phyloP scores from a whole-genome alignment of 257 asterid genomes.

The Solanum habrochaites region DNA sequence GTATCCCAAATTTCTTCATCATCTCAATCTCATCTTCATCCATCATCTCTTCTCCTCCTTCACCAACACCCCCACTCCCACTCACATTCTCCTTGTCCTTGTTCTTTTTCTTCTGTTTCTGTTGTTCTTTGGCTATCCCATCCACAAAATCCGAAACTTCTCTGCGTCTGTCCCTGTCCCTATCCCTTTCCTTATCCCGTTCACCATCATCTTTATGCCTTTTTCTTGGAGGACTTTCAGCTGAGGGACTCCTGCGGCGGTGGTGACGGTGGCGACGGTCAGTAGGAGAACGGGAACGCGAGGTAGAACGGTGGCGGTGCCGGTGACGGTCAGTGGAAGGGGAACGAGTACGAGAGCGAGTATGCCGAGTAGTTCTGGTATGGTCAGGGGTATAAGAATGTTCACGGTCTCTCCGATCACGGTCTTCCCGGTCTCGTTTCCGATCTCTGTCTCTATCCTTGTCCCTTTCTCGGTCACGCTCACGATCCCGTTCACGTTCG shows the following conservation, averaged over 20 bases:
- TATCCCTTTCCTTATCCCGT: not conserved
- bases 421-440: conserved; percentile 33
- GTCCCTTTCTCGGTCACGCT: conserved; percentile 44
- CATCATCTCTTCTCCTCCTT: conserved; percentile 22
- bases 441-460: conserved; percentile 31
- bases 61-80: conserved; percentile 11
- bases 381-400: conserved; percentile 54
- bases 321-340: conserved; percentile 83
- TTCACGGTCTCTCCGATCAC: not conserved
- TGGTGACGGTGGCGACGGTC: conserved; percentile 44
- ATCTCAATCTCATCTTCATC: conserved; percentile 88
- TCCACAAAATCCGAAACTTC: conserved; percentile 16
- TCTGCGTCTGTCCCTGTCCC: not conserved
- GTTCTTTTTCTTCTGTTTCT: conserved; percentile 26
- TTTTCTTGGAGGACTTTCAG: conserved; percentile 60
- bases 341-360: conserved; percentile 73
- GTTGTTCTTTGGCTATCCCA: conserved; percentile 28
- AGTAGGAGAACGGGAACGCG: conserved; percentile 58
- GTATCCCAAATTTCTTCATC: conserved; percentile 94
- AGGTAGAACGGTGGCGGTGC: conserved; percentile 43
- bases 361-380: conserved; percentile 40
- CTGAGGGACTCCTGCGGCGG: conserved; percentile 46
- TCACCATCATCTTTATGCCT: conserved; percentile 45
- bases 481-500: conserved; percentile 24
- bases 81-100: conserved; percentile 17